Base-by-base conservation (phyloP, 23 red algal species). In the Cyanidiococcus yangmingshanensis region DNA sequence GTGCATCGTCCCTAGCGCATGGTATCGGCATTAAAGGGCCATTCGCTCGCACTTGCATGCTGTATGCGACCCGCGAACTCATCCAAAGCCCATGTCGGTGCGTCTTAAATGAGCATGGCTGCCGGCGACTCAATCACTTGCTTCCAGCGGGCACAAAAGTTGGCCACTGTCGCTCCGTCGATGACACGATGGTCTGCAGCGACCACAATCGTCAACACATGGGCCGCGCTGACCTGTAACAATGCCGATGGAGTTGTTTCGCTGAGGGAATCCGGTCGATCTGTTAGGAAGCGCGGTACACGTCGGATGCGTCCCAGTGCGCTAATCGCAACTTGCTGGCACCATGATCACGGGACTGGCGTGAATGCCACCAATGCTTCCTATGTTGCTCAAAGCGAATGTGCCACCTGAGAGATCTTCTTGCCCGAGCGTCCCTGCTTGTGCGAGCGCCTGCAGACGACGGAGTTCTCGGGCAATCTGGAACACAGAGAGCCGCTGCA, bases 131-230 rank as follows among this genome's bases (percentile, higher is more conserved):
- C 82, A 0, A 89, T 59, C 0, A 58, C 24, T 16, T 0, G 16
- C 41, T 85, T 86, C 86, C 86, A 89, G 0, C 35, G 39, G 24
- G 50, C 76, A 37, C 40, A 58, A 59, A 86, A 89, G 18, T 68
- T 86, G 38, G 86, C 86, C 1, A 89, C 76, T 17, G 86, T 85
- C 29, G 82, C 86, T 7, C 86, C 86, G 15, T 89, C 86, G 0
- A 89, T 80, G 24, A 89, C 79, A 57, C 86, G 67, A 38, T 89
- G 86, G 30, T 89, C 86, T 27, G 86, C 86, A 15, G 80, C 75
- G 58, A 80, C 83, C 12, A 39, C 51, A 39, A 89, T 80, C 39
- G 30, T 58, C 24, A 79, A 29, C 39, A 83, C 68, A 41, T 58
- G 57, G 29, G 57, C 32, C 57, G 29, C n/a, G 7, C 24, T 16